Evolutionary conservation across 2,329 filamentous ascomycete genomes (phyloP), one percentile per base, ranked within the genome.

Genomic region (Ophiostoma himal-ulmi): DNA sequence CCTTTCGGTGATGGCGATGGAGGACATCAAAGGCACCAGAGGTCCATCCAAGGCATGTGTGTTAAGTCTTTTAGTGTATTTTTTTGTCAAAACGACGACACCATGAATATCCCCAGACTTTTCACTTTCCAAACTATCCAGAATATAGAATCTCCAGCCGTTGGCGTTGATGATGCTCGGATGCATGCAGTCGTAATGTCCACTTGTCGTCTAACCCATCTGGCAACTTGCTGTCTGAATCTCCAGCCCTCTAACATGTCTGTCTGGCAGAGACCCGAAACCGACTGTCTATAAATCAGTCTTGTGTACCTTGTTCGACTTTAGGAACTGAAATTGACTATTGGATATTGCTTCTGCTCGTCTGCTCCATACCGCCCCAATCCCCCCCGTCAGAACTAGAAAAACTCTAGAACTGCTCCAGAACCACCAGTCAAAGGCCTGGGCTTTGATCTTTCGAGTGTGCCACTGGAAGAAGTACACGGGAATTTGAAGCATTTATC

Each of bases 151-250:
- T 48, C 20, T 48, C 5, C 8, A 48, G 17, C 44, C 44, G 44
- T 57, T 57, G 52, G 52, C 52, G n/a, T 57, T 57, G n/a, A 44
- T 44, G 44, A 48, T 48, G 44, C 37, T 48, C 44, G 52, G 52
- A 57, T 57, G 52, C 52, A 57, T 52, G 69, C 36, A 22, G 37
- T 60, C 62, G 44, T 67, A 57, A 57, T 69, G 52, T 26, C 52
- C 52, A 57, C 52, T 57, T 26, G 52, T 22, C 52, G 52, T 57
- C 52, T 57, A 22, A 48, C 44, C 44, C 44, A 48, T 48, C 44
- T 48, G 44, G 41, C 17, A 7, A 20, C 44, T 48, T n/a, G 44
- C 20, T 5, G 44, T 17, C 44, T 48, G 30, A 48, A 8, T 44
- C 41, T 44, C 41, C 17, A 11, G 13, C 41, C 44, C 14, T 48